Percentiles rank a stretch among this genome's conserved stretches.
These are phyloP conservation scores for Syzygium oleosum DNA, from an alignment of 345 rosid genomes.

Conservation along the genomic window DNA sequence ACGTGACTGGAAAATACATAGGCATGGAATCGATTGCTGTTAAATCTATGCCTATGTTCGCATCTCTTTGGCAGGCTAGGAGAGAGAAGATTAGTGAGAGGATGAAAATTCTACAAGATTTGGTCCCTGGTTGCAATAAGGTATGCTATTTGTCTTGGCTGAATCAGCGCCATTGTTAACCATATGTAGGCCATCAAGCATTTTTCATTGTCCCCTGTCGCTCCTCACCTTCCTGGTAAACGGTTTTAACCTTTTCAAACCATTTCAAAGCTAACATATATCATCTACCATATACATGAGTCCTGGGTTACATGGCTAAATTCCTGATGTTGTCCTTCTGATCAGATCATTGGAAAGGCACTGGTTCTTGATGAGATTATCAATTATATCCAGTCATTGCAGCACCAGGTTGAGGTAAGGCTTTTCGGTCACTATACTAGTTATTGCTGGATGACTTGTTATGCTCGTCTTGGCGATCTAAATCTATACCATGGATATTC, in stretches of 20 bases:
- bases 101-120: conserved; percentile 94
- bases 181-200: neutral
- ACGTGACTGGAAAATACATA: neutral
- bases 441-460: neutral
- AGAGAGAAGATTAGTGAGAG: conserved; percentile 95
- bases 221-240: neutral
- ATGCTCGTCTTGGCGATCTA: neutral
- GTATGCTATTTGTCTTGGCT: conserved; percentile 19
- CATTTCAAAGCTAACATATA: neutral
- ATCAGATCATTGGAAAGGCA: conserved; percentile 94
- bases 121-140: conserved; percentile 95
- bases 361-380: conserved; percentile 97
- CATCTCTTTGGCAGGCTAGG: conserved; percentile 56
- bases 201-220: neutral
- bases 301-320: neutral
- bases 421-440: neutral
- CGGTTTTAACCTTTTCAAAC: neutral
- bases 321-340: neutral
- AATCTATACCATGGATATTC: conserved; percentile 4
- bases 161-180: neutral
- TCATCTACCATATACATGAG: neutral
- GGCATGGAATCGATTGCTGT: neutral
- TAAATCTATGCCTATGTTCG: neutral
- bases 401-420: conserved; percentile 89
- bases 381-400: conserved; percentile 90